Conservation (phyloP, 441 rosid genomes). For the Erysimum pusillum region DNA sequence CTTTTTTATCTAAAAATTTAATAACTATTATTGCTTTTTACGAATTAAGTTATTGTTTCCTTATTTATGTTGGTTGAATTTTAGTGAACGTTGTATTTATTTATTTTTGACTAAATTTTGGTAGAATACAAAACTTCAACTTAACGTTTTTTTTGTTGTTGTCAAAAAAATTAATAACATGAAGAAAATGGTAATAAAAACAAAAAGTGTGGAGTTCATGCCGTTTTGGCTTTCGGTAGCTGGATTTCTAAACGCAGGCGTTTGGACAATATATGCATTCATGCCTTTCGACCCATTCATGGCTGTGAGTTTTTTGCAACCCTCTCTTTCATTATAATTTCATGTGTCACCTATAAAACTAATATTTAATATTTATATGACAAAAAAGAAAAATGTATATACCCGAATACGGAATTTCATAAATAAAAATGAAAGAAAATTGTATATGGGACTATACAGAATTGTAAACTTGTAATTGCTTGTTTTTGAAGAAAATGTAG, state of each 20-base stretch:
- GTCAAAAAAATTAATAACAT: not conserved
- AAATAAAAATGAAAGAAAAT: not conserved
- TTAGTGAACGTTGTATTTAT: not conserved
- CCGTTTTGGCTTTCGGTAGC: constrained; percentile 79
- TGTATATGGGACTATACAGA: not conserved
- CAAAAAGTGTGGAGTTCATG: constrained; percentile 95
- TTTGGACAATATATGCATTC: constrained; percentile 81
- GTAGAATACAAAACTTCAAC: not conserved
- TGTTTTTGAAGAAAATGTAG: too few species aligned
- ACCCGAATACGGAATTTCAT: not conserved
- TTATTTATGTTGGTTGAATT: not conserved
- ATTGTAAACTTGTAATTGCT: too few species aligned
- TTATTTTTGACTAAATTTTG: not conserved
- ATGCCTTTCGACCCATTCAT: constrained; percentile 79
- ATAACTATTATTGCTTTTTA: not conserved
- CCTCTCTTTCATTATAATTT: not conserved
- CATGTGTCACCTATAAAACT: constrained; percentile 10
- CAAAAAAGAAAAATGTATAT: not conserved
- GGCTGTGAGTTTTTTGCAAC: constrained; percentile 51
- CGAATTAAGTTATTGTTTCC: not conserved
- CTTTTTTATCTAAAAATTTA: not conserved
- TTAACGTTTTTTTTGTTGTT: not conserved
- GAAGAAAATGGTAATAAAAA: constrained; percentile 81
- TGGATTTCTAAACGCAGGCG: constrained; percentile 66
- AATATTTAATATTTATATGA: not conserved